These are phyloP conservation scores for Endogone sp. DNA, from an alignment of 192 early-diverging fungal species.

Conservation along the genomic window DNA sequence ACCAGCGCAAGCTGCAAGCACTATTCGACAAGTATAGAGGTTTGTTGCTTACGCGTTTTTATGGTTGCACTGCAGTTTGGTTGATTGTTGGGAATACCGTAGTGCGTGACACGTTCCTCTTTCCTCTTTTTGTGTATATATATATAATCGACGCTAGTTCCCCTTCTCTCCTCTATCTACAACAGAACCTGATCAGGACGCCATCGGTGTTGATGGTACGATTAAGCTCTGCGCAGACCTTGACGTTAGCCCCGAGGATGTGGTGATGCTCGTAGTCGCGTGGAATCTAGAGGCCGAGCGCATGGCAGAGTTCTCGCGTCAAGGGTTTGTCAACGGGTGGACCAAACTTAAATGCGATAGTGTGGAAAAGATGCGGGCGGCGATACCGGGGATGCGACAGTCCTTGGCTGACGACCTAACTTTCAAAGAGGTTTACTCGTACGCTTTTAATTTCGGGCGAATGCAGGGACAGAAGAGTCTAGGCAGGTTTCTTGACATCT, in stretches of 20 bases:
- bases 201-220: constrained; percentile 71
- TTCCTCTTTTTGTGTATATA: constrained; percentile 1
- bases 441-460: constrained; percentile 72
- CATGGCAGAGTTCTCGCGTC: constrained; percentile 71
- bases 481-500: constrained; percentile 44
- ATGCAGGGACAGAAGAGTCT: constrained; percentile 71
- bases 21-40: constrained; percentile 78
- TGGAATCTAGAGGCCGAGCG: constrained; percentile 61
- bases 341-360: constrained; percentile 62
- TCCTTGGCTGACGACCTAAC: constrained; percentile 48
- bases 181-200: constrained; percentile 55
- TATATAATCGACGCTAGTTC: too few species aligned
- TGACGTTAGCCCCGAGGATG: constrained; percentile 67
- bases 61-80: not conserved
- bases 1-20: constrained; percentile 39
- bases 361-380: constrained; percentile 57
- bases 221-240: constrained; percentile 65
- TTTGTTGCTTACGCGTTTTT: constrained; percentile 16
- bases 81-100: too few species aligned
- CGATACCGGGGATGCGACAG: constrained; percentile 36
- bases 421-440: constrained; percentile 72
- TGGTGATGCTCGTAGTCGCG: constrained; percentile 68
- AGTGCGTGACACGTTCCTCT: not conserved
- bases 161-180: not conserved
- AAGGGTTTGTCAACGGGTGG: constrained; percentile 75